phyloP scores from a whole-genome alignment of 352 stramenopile species.

The Phytophthora brassicae region DNA sequence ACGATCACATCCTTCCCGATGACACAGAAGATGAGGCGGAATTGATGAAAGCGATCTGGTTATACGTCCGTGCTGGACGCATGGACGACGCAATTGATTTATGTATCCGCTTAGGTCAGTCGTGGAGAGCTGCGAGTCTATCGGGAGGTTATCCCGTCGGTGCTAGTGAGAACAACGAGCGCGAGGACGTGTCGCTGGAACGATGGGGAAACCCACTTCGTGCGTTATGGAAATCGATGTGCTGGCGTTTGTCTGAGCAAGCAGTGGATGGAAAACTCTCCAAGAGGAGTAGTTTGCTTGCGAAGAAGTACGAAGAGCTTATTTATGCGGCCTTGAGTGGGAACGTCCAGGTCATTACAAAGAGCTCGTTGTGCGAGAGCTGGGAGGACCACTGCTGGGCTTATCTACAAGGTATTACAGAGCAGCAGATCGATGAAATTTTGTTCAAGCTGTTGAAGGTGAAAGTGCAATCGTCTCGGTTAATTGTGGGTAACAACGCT shows the following conservation, averaged over 20 bases:
- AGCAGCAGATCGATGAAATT: constrained; percentile 72
- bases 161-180: constrained; percentile 55
- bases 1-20: constrained; percentile 63
- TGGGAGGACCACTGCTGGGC: constrained; percentile 90
- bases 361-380: constrained; percentile 67
- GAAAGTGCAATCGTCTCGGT: constrained; percentile 72
- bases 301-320: constrained; percentile 75
- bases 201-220: constrained; percentile 83
- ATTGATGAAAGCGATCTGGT: constrained; percentile 76
- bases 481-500: constrained; percentile 68
- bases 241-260: constrained; percentile 78
- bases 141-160: constrained; percentile 63
- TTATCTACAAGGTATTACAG: constrained; percentile 66
- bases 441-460: constrained; percentile 71
- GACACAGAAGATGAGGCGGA: constrained; percentile 83
- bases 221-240: constrained; percentile 86
- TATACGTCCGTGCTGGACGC: constrained; percentile 66
- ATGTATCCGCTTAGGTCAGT: constrained; percentile 71
- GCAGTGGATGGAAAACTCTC: constrained; percentile 40
- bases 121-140: constrained; percentile 79
- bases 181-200: constrained; percentile 46
- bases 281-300: constrained; percentile 63
- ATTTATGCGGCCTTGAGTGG: constrained; percentile 81
- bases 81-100: constrained; percentile 68
- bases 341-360: constrained; percentile 64